Evolutionary conservation across 352 stramenopile species (phyloP), one percentile per base, ranked within the genome.

Genomic region (Phytophthora cryptogea): DNA sequence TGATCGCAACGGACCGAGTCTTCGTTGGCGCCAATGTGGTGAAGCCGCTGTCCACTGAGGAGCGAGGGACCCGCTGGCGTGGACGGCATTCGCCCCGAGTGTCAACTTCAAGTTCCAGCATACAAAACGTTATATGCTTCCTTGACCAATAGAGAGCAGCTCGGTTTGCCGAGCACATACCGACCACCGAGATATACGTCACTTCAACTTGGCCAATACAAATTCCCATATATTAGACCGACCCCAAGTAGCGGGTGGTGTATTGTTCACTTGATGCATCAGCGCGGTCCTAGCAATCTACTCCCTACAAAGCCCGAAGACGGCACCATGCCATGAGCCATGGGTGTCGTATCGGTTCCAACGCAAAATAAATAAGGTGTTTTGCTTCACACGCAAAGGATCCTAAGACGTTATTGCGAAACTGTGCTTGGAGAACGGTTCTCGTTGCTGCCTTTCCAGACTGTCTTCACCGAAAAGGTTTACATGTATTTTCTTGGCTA

Each of bases 21-120:
- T 63, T 13, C 28, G 32, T 8, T 40, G 23, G 50, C 20, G 20
- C 36, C 9, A 37, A 37, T 8, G 32, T 14, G 32, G 32, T 43
- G 10, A 4, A 43, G 37, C 11, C 2, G 20, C 20, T 23, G 20
- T 1, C 2, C 20, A 23, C 20, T 23, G 39, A 10, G 28, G 7
- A 45, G 8, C 39, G n/a, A 30, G 8, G 6, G 17, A n/a, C 16
- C 8, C 8, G 7, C 32, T 10, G 33, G 3, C n/a, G n/a, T 5
- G 14, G 14, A 44, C 6, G 39, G 4, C 11, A 28, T 16, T 48
- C 28, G 30, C 13, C 6, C 23, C 27, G 5, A 27, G 13, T 17
- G 14, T 13, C 31, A 64, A 64, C 58, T 66, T 66, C 50, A 66
- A 66, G 27, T 32, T 61, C 20, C 8, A 2, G 8, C 26, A 41